These are phyloP conservation scores for Dactylellina haptotyla DNA, from an alignment of 2,329 filamentous ascomycete genomes.

Conservation along the genomic window DNA sequence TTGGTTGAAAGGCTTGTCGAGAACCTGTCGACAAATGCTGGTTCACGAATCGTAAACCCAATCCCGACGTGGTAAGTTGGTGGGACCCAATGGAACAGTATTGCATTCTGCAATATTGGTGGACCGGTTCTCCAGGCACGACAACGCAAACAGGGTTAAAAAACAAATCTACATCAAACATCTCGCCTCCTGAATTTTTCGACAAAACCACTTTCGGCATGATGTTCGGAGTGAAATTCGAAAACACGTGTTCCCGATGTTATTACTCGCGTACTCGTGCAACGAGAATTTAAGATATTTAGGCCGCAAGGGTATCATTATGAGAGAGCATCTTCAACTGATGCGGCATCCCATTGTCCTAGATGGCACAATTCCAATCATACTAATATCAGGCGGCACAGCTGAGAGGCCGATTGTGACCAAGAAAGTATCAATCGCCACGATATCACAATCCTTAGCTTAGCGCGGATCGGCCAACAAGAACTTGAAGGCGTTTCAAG, in stretches of 20 bases:
- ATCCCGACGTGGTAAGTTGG: slow-evolving; percentile 21
- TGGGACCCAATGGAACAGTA: slow-evolving; percentile 21
- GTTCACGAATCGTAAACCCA: slow-evolving; percentile 10
- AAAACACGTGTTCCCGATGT: background rate
- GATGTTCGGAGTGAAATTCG: background rate
- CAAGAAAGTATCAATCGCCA: background rate
- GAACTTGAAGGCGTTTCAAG: slow-evolving; percentile 36
- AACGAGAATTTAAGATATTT: background rate
- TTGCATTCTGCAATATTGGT: too few species aligned
- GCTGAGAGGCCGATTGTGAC: background rate
- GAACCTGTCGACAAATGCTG: slow-evolving; percentile 25
- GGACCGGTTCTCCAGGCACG: slow-evolving; percentile 25
- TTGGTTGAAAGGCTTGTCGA: slow-evolving; percentile 36
- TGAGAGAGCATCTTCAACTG: background rate
- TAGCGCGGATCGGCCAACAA: slow-evolving; percentile 30
- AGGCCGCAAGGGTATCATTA: background rate
- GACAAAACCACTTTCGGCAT: slow-evolving; percentile 12
- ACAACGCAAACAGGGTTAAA: slow-evolving; percentile 35
- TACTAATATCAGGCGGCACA: slow-evolving; percentile 1
- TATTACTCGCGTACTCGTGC: background rate
- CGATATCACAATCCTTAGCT: slow-evolving; percentile 13
- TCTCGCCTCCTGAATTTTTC: slow-evolving; percentile 31
- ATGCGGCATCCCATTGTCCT: slow-evolving; percentile 25
- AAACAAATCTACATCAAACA: slow-evolving; percentile 25
- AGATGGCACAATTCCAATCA: background rate